A percentile compares a stretch with the other conserved stretches of the same genome.
phyloP scores from a whole-genome alignment of 306 rosid species.

The Vigna radiata region DNA sequence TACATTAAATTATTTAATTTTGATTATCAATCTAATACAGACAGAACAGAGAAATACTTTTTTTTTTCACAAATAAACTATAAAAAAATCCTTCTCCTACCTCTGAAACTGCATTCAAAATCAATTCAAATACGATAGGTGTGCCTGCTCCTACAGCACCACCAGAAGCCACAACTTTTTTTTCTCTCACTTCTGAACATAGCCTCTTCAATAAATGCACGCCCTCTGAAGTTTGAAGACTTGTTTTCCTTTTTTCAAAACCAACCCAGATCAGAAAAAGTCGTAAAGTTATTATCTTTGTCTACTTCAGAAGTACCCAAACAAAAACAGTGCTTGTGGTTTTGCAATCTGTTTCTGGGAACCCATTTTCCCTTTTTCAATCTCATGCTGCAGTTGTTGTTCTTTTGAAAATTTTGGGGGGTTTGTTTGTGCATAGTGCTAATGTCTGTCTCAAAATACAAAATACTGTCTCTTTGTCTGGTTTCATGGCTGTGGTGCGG shows the following conservation, averaged over 20 bases:
- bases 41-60: background rate
- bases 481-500: conserved; percentile 39
- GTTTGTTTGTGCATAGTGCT: background rate
- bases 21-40: background rate
- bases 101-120: conserved; percentile 19
- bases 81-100: background rate
- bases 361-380: background rate
- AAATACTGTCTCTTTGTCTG: conserved; percentile 31
- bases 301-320: background rate
- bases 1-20: background rate
- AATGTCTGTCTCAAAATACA: conserved; percentile 36
- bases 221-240: conserved; percentile 21
- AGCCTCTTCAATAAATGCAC: conserved; percentile 26
- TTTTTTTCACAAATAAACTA: background rate
- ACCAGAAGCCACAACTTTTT: conserved; percentile 3
- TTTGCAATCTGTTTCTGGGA: conserved; percentile 5
- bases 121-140: background rate
- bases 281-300: conserved; percentile 14
- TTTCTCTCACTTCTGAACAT: background rate
- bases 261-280: conserved; percentile 13
- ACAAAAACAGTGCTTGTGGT: background rate
- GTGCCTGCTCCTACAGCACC: conserved; percentile 22
- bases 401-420: conserved; percentile 16
- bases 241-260: background rate
- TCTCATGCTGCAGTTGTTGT: background rate